A percentile compares a stretch with the other conserved stretches of the same genome.
Conservation (phyloP, 257 asterid genomes). For the Solanum virginianum region DNA sequence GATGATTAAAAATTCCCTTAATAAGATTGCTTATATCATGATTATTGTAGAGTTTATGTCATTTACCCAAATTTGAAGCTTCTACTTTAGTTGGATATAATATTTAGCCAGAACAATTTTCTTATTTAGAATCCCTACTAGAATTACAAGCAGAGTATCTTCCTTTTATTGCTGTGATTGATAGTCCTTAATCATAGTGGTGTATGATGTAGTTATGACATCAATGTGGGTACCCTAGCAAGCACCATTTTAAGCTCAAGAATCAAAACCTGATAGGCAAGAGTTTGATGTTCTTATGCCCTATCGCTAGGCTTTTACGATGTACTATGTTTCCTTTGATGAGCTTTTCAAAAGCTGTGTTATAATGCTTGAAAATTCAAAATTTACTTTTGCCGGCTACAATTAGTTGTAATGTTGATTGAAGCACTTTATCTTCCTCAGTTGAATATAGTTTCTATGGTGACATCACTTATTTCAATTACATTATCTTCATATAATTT, state of each 20-base stretch:
- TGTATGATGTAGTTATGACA: neutral
- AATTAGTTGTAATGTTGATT: neutral
- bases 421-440: neutral
- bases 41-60: neutral
- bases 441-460: neutral
- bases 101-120: neutral
- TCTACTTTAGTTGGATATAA: neutral
- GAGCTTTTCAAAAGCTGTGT: neutral
- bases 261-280: neutral
- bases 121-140: neutral
- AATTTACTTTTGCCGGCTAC: neutral
- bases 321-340: neutral
- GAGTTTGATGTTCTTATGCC: neutral
- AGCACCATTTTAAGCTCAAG: neutral
- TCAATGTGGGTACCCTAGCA: neutral
- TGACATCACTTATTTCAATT: conserved; percentile 4
- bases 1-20: neutral
- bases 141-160: neutral
- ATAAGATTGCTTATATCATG: neutral
- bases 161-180: neutral
- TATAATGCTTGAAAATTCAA: neutral
- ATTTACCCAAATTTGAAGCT: neutral
- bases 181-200: neutral
- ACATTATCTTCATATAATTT: conserved; percentile 3
- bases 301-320: neutral